Percentiles rank a stretch among this genome's conserved stretches.
Conservation (phyloP, 306 rosid species). For the Sechiopsis laciniata region DNA sequence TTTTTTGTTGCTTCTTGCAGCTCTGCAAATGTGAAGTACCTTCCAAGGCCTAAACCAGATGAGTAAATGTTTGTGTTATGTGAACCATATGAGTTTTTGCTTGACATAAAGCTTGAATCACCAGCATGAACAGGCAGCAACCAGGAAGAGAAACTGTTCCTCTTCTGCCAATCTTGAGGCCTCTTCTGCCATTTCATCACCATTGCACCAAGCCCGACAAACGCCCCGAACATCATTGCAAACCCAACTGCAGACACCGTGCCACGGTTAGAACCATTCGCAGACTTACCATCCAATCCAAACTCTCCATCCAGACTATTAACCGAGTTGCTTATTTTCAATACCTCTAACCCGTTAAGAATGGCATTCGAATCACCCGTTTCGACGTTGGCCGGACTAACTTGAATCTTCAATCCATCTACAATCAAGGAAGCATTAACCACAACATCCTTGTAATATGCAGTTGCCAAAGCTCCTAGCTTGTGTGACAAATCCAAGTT, state of each 20-base stretch:
- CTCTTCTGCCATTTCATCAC: constrained; percentile 47
- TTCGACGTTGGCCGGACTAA: constrained; percentile 24
- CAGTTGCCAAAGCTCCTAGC: constrained; percentile 30
- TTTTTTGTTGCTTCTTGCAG: constrained; percentile 46
- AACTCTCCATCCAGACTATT: constrained; percentile 50
- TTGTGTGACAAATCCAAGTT: constrained; percentile 42
- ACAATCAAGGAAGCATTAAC: constrained; percentile 37
- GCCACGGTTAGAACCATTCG: constrained; percentile 25
- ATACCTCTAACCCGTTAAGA: constrained; percentile 39
- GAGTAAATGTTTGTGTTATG: constrained; percentile 32
- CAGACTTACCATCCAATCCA: constrained; percentile 38
- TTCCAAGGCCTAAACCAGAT: constrained; percentile 39
- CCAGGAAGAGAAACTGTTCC: constrained; percentile 53
- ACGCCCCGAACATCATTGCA: constrained; percentile 47
- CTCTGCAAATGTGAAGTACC: constrained; percentile 40
- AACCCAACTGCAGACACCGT: constrained; percentile 47
- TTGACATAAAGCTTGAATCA: constrained; percentile 37
- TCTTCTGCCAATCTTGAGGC: constrained; percentile 51
- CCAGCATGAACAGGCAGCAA: constrained; percentile 42
- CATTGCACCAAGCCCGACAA: constrained; percentile 50
- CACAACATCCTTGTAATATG: constrained; percentile 42
- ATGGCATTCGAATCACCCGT: constrained; percentile 33
- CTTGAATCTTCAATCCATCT: constrained; percentile 25
- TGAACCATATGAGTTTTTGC: too few species aligned
- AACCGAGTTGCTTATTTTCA: constrained; percentile 43